Conservation (phyloP, 345 rosid genomes). For the Lumnitzera littorea region DNA sequence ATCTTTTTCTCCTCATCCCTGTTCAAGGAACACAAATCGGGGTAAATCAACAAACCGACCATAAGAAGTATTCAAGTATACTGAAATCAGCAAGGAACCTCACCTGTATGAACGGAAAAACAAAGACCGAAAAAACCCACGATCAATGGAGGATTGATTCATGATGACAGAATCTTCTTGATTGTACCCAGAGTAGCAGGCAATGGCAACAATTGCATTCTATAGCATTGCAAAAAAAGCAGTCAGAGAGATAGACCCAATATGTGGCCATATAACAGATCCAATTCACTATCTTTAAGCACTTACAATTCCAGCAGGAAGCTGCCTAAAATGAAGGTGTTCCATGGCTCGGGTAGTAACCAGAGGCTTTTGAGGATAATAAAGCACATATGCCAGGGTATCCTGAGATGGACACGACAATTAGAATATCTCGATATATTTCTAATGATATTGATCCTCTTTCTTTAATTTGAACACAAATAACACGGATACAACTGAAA, state of each 20-base stretch:
- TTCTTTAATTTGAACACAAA: background rate
- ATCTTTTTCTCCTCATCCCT: slow-evolving; percentile 99
- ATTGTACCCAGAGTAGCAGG: slow-evolving; percentile 97
- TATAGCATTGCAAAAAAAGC: slow-evolving; percentile 17
- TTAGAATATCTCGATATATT: background rate
- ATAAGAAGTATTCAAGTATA: background rate
- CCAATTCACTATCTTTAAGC: slow-evolving; percentile 1
- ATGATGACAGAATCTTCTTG: slow-evolving; percentile 99
- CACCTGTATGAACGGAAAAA: slow-evolving; percentile 94
- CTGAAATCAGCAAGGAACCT: background rate
- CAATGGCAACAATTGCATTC: slow-evolving; percentile 97
- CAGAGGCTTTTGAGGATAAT: slow-evolving; percentile 96
- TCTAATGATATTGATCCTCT: background rate
- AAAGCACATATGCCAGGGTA: slow-evolving; percentile 92
- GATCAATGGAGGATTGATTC: slow-evolving; percentile 96
- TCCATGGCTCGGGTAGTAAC: slow-evolving; percentile 99
- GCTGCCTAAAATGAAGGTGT: slow-evolving; percentile 98
- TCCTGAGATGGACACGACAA: slow-evolving; percentile 40
- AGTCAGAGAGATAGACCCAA: background rate
- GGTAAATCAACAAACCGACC: background rate
- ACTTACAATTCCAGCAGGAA: slow-evolving; percentile 97
- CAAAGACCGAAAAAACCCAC: slow-evolving; percentile 92
- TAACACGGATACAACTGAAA: background rate
- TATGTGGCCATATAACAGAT: slow-evolving; percentile 1
- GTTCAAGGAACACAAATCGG: slow-evolving; percentile 1